Percentiles rank a stretch among this genome's conserved stretches.
phyloP scores from a whole-genome alignment of 208 protist genomes.

The Leishmania amazonensis region DNA sequence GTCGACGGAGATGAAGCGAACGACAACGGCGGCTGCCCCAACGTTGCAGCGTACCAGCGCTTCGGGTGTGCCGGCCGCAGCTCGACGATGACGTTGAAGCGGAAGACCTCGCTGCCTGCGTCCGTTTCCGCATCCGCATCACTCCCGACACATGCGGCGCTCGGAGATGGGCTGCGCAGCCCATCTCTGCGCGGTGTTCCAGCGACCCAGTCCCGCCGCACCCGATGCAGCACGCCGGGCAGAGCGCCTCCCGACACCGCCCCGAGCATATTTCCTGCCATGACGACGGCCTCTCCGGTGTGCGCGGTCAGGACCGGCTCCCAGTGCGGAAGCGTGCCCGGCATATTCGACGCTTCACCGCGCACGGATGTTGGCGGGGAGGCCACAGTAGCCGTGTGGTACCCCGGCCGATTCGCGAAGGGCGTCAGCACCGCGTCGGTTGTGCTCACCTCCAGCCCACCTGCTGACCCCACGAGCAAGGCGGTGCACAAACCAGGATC shows the following conservation, averaged over 20 bases:
- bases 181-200: background rate
- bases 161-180: background rate
- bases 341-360: background rate
- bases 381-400: background rate
- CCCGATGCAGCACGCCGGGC: slow-evolving; percentile 64
- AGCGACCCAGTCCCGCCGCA: slow-evolving; percentile 48
- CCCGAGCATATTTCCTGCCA: slow-evolving; percentile 47
- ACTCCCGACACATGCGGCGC: background rate
- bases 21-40: background rate
- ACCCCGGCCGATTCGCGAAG: slow-evolving; percentile 5
- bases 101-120: background rate
- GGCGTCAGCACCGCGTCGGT: slow-evolving; percentile 5
- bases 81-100: slow-evolving; percentile 79
- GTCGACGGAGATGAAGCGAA: background rate
- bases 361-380: background rate
- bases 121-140: background rate
- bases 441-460: slow-evolving; percentile 60
- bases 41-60: slow-evolving; percentile 26
- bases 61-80: slow-evolving; percentile 49
- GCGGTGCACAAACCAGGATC: slow-evolving; percentile 82
- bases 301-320: slow-evolving; percentile 10
- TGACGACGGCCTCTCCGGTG: slow-evolving; percentile 33
- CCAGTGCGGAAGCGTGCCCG: slow-evolving; percentile 31
- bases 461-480: slow-evolving; percentile 49
- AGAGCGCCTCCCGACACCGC: slow-evolving; percentile 39